phyloP scores from a whole-genome alignment of 2,329 filamentous ascomycete species.

The Apiospora koreana region DNA sequence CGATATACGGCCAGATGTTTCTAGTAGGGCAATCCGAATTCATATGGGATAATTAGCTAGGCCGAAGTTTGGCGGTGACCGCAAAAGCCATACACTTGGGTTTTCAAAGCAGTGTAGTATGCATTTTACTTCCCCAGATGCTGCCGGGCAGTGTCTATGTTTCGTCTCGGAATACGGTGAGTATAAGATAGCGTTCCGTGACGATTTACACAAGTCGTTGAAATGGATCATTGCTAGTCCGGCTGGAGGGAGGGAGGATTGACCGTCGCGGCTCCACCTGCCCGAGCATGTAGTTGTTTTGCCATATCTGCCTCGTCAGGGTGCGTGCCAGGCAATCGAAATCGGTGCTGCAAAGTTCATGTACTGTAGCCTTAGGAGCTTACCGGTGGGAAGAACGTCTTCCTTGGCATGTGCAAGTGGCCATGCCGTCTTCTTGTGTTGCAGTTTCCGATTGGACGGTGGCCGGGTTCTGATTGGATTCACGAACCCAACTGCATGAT shows the following conservation, averaged over 20 bases:
- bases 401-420: neutral
- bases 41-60: neutral
- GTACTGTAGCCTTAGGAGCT: neutral
- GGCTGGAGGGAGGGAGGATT: too few species aligned
- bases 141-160: neutral
- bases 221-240: neutral
- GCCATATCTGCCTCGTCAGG: neutral
- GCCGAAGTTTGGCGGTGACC: neutral
- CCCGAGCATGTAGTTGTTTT: neutral
- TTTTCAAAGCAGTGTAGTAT: neutral
- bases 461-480: slow-evolving; percentile 2
- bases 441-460: neutral
- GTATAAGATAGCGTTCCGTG: neutral
- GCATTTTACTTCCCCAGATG: neutral
- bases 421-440: neutral
- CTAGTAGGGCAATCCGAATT: neutral
- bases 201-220: neutral
- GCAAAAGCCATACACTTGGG: too few species aligned
- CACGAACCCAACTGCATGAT: neutral
- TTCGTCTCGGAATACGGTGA: neutral
- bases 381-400: neutral
- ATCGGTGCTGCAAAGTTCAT: neutral
- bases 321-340: neutral
- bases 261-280: neutral
- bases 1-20: neutral